Base-by-base conservation (phyloP, 106 monocot species). In the Chionographis japonica region DNA sequence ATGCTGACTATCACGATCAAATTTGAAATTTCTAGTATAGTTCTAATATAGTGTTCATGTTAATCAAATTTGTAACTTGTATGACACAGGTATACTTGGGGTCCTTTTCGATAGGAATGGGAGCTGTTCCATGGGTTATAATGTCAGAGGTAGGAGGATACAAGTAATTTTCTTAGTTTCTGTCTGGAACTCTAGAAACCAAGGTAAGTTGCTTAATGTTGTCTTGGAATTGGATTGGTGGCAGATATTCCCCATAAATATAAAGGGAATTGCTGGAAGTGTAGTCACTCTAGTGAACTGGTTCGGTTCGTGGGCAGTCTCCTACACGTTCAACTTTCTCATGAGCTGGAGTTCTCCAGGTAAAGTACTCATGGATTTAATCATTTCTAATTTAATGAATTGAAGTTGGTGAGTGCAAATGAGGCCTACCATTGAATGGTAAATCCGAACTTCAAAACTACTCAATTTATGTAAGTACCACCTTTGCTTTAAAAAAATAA, bases 191-290 rank as follows among this genome's bases (percentile, higher is more conserved):
- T 27, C 27, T 27, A 27, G 16, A 6, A 2, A 53, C 49, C n/a
- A 37, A 6, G 1, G 43, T 49, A 36, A 61, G 54, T 40, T 38
- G 20, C 40, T 39, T 4, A 5, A 64, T 8, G 7, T 35, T 46
- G 27, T 27, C 8, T 67, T 27, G 16, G 51, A 35, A 60, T 56
- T 54, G 14, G 27, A 16, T 54, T 69, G 50, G n/a, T 72, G 76
- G 58, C 74, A 93, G 93, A 86, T 93, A 78, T 89, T 93, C 62
- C 89, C 89, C 2, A 68, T 93, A 11, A 76, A 85, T 20, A 83
- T 92, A 62, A 92, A 92, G 67, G 92, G 92, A 57, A 74, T 88
- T 17, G 88, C 68, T 60, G 92, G 88, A 75, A 93, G 93, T 68
- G 41, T 93, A 37, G 88, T 86, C 43, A 89, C 84, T 8, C 58